Evolutionary conservation across 2,329 filamentous ascomycete genomes (phyloP).

Genomic region (Tolypocladium ovalisporum): DNA sequence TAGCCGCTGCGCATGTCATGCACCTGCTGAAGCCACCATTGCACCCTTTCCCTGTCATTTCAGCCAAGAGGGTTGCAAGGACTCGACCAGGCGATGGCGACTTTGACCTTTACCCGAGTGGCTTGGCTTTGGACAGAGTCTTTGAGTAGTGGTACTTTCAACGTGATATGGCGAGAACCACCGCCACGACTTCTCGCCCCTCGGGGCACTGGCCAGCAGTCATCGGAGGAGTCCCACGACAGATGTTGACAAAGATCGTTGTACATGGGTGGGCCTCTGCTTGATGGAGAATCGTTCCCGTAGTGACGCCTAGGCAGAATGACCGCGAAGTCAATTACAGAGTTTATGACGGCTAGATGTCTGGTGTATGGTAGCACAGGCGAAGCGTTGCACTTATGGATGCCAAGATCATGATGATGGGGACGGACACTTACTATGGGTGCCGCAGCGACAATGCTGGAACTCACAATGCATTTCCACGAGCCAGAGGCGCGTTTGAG

Average conservation of each 20-base stretch:
- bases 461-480: background rate
- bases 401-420: background rate
- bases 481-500: background rate
- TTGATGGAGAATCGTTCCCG: background rate
- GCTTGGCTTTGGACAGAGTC: background rate
- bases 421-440: background rate
- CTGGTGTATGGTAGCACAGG: background rate
- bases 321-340: background rate
- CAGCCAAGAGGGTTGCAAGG: background rate
- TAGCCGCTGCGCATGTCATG: constrained; percentile 31
- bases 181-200: background rate
- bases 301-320: background rate
- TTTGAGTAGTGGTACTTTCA: background rate
- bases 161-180: background rate
- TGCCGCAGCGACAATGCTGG: background rate
- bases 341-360: background rate
- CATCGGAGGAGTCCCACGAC: background rate
- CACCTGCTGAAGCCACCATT: constrained; percentile 18
- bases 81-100: background rate
- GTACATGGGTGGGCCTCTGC: background rate
- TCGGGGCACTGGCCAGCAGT: background rate
- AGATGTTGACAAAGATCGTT: background rate
- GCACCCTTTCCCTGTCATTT: background rate
- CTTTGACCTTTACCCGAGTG: background rate
- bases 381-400: background rate